Conservation (phyloP, 1,284 basidiomycete genomes). For the Malassezia globosa region DNA sequence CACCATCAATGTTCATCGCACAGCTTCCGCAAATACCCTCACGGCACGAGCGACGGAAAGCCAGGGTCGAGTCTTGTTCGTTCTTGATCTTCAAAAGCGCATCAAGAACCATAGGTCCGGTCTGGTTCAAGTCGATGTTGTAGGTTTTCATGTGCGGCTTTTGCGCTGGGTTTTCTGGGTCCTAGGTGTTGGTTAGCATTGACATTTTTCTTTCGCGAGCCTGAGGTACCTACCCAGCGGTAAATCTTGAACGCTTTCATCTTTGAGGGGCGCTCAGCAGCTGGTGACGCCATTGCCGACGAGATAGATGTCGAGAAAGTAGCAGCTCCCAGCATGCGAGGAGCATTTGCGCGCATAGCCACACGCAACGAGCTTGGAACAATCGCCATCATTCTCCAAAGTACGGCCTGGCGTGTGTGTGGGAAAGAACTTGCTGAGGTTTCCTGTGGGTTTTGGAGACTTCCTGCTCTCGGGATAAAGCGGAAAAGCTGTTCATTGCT, state of each 20-base stretch:
- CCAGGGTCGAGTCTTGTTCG: conserved; percentile 87
- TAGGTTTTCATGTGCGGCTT: conserved; percentile 87
- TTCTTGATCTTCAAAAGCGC: conserved; percentile 96
- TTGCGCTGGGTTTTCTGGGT: conserved; percentile 84
- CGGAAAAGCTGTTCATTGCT: conserved; percentile 10
- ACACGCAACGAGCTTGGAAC: conserved; percentile 6
- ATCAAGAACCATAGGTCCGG: conserved; percentile 91
- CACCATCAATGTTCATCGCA: conserved; percentile 96
- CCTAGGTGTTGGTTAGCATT: conserved; percentile 50
- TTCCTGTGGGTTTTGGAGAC: too few species aligned
- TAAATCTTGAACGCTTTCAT: conserved; percentile 46
- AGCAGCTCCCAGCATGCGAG: conserved; percentile 12
- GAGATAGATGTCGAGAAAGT: conserved; percentile 34
- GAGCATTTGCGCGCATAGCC: neutral
- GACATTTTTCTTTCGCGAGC: neutral
- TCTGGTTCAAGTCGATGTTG: conserved; percentile 82
- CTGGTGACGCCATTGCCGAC: conserved; percentile 36
- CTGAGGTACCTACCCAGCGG: conserved; percentile 30
- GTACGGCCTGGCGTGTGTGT: neutral
- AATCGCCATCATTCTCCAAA: conserved; percentile 12
- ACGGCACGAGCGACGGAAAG: conserved; percentile 88
- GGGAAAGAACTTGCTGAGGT: too few species aligned
- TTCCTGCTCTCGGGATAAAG: conserved; percentile 12
- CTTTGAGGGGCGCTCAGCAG: conserved; percentile 29
- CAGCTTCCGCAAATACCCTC: conserved; percentile 98